phyloP scores from a whole-genome alignment of 176 grass and related monocot species.

The Thinopyrum elongatum region DNA sequence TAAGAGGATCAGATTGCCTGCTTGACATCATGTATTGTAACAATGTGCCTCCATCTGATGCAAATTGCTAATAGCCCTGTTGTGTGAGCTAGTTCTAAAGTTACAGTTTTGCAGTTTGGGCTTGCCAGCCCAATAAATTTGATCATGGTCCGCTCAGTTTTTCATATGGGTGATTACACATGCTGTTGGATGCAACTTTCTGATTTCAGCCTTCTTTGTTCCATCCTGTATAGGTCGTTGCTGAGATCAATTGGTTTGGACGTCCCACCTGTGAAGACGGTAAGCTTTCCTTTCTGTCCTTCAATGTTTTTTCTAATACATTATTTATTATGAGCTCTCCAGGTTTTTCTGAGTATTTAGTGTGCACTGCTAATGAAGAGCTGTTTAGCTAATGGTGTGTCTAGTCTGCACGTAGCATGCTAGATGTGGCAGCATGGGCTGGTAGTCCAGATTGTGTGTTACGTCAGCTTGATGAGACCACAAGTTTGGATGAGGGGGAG shows the following conservation, averaged over 20 bases:
- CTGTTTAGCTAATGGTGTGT: not conserved
- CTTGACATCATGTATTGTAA: slow-evolving; percentile 4
- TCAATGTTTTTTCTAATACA: slow-evolving; percentile 4
- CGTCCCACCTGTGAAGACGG: slow-evolving; percentile 48
- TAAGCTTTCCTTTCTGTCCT: slow-evolving; percentile 24
- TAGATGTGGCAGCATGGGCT: not conserved
- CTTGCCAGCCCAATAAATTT: not conserved
- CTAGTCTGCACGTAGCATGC: not conserved
- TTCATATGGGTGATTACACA: not conserved
- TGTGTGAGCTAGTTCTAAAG: not conserved
- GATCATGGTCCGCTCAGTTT: not conserved
- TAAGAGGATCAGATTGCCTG: not conserved
- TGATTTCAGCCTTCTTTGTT: not conserved
- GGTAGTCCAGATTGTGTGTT: not conserved
- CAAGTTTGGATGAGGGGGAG: not conserved
- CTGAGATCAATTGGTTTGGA: slow-evolving; percentile 53
- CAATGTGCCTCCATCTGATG: not conserved
- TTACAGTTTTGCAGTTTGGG: not conserved
- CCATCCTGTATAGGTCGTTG: slow-evolving; percentile 32
- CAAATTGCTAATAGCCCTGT: not conserved
- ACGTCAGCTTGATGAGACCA: no score
- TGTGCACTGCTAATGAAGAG: not conserved
- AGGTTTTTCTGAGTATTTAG: slow-evolving; percentile 17
- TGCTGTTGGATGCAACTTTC: not conserved
- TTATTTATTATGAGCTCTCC: not conserved